Evolutionary conservation across 2,329 filamentous ascomycete genomes (phyloP).

Genomic region (Pseudogymnoascus sp.): DNA sequence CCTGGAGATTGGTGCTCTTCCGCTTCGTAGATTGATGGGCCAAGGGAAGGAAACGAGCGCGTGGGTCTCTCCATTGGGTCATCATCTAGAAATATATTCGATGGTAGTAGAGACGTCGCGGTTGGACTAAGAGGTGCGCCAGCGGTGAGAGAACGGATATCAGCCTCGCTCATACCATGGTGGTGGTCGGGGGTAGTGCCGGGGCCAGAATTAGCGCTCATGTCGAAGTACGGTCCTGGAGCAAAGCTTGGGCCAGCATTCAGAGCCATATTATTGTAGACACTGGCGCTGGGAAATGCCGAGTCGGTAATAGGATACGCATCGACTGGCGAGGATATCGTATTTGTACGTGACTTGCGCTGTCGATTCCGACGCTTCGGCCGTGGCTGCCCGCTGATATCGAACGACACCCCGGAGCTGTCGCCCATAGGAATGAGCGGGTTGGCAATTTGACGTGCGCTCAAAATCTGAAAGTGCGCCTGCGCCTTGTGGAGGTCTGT

Average conservation of each 20-base stretch:
- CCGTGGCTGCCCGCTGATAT: constrained; percentile 24
- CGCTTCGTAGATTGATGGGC: constrained; percentile 28
- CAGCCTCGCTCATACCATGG: constrained; percentile 50
- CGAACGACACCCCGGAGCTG: constrained; percentile 30
- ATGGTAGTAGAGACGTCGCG: constrained; percentile 66
- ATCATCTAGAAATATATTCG: constrained; percentile 56
- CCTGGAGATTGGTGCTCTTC: constrained; percentile 52
- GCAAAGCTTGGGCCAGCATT: constrained; percentile 43
- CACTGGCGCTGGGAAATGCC: constrained; percentile 30
- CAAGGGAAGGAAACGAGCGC: constrained; percentile 30
- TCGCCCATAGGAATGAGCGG: constrained; percentile 27
- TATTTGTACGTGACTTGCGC: constrained; percentile 34
- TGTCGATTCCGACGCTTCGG: constrained; percentile 33
- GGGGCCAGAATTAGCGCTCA: constrained; percentile 22
- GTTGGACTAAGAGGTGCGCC: constrained; percentile 71
- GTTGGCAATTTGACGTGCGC: constrained; percentile 22
- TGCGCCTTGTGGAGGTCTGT: constrained; percentile 19
- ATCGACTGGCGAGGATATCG: constrained; percentile 26
- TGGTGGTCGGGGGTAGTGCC: constrained; percentile 30
- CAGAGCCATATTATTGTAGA: constrained; percentile 37
- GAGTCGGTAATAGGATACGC: constrained; percentile 27
- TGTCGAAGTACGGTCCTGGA: constrained; percentile 40
- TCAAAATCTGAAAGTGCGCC: constrained; percentile 14
- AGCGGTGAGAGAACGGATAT: constrained; percentile 52
- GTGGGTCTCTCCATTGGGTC: constrained; percentile 39